Conservation (phyloP, 345 rosid genomes). For the Aquilaria yunnanensis region DNA sequence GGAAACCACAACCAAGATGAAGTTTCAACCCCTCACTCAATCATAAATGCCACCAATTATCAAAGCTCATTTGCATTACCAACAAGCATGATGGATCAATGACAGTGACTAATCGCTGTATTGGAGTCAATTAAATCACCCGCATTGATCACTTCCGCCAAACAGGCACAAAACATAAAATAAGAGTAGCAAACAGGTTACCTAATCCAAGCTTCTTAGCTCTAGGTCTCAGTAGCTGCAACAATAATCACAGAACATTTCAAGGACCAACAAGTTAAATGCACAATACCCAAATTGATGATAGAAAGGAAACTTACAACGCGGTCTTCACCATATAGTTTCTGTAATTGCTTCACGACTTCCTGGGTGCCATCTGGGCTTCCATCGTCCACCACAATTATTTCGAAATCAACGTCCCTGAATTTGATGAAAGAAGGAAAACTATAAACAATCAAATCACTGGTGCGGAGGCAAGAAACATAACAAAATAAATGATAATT, state of each 20-base stretch:
- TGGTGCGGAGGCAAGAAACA: background rate
- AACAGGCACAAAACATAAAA: background rate
- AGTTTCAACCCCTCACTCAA: background rate
- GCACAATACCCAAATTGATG: background rate
- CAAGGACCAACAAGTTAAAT: constrained; percentile 12
- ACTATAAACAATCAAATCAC: background rate
- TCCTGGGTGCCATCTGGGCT: constrained; percentile 98
- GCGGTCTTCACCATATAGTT: constrained; percentile 71
- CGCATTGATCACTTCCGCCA: no score
- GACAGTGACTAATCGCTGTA: no score
- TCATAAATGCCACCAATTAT: no score
- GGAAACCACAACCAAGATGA: constrained; percentile 10
- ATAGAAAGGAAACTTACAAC: constrained; percentile 41
- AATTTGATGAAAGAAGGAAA: background rate
- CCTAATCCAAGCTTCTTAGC: constrained; percentile 92
- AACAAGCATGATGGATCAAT: no score
- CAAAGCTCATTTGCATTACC: no score
- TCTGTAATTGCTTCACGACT: constrained; percentile 71
- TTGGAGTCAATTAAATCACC: no score
- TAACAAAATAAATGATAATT: background rate
- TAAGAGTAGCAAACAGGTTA: constrained; percentile 15
- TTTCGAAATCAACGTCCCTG: constrained; percentile 82
- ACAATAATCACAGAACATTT: constrained; percentile 3
- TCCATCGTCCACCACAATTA: constrained; percentile 93
- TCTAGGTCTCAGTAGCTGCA: constrained; percentile 83